Percentiles rank a stretch among this genome's conserved stretches.
phyloP scores from a whole-genome alignment of 129 eudicot genomes.

The Artemisia tridentata region DNA sequence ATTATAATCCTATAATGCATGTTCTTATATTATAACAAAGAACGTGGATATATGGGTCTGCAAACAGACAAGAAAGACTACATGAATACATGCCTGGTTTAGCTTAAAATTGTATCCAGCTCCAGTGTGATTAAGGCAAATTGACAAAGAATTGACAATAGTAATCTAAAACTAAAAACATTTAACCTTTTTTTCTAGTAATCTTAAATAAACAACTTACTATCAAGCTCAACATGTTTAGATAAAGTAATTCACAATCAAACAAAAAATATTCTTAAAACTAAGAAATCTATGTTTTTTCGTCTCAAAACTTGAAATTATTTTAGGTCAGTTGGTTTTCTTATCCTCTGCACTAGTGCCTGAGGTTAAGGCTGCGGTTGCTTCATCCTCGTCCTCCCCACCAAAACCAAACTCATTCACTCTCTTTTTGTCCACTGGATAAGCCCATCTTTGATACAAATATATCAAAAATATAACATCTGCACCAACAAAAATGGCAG shows the following conservation, averaged over 20 bases:
- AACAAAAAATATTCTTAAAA: constrained; percentile 20
- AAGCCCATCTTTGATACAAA: constrained; percentile 84
- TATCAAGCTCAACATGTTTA: constrained; percentile 11
- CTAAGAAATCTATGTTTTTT: constrained; percentile 23
- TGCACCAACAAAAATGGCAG: constrained; percentile 32
- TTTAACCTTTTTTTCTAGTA: constrained; percentile 15
- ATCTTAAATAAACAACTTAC: constrained; percentile 33
- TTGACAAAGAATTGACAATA: constrained; percentile 1
- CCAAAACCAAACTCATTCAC: constrained; percentile 95
- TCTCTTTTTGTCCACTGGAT: constrained; percentile 91
- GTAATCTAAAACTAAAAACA: constrained; percentile 18
- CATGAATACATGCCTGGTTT: no score
- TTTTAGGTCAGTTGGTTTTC: constrained; percentile 62
- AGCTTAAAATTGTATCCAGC: no score
- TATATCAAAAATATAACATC: constrained; percentile 88
- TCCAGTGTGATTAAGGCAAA: neutral
- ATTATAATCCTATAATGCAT: no score
- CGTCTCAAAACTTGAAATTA: constrained; percentile 35
- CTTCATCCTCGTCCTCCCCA: constrained; percentile 70
- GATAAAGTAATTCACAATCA: constrained; percentile 24
- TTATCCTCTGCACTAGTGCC: constrained; percentile 51
- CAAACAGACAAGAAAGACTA: no score
- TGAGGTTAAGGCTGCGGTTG: constrained; percentile 22
- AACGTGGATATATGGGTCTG: no score
- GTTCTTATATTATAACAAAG: no score